Percentiles rank a stretch among this genome's conserved stretches.
Conservation (phyloP, 306 rosid genomes). For the Castanopsis chinensis region DNA sequence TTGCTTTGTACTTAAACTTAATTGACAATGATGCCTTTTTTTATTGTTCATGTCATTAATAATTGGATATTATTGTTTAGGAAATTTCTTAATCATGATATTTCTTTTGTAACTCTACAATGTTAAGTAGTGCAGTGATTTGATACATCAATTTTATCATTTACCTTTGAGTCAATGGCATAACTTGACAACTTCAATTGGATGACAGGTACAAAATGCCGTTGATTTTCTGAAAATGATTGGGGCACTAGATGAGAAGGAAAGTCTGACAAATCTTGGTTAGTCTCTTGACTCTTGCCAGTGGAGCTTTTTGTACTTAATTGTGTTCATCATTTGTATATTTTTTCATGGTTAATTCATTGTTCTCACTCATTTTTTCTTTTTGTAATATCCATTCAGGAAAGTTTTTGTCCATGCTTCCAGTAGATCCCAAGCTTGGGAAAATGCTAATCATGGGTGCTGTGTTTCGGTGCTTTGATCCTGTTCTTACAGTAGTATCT, state of each 20-base stretch:
- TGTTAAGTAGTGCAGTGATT: not conserved
- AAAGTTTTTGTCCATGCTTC: slow-evolving; percentile 84
- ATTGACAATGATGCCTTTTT: not conserved
- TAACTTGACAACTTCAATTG: slow-evolving; percentile 23
- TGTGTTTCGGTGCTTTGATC: slow-evolving; percentile 93
- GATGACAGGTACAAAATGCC: slow-evolving; percentile 89
- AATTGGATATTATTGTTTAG: not conserved
- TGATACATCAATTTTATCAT: not conserved
- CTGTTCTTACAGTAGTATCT: slow-evolving; percentile 89
- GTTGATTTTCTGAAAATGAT: slow-evolving; percentile 84
- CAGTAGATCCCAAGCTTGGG: slow-evolving; percentile 96
- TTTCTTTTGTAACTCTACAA: not conserved
- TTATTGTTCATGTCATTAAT: not conserved
- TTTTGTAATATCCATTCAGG: slow-evolving; percentile 41
- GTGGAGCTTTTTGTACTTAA: slow-evolving; percentile 5
- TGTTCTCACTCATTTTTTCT: slow-evolving; percentile 16
- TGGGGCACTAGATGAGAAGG: slow-evolving; percentile 90
- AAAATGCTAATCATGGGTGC: slow-evolving; percentile 98
- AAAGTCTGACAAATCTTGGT: slow-evolving; percentile 85
- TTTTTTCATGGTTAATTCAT: slow-evolving; percentile 13
- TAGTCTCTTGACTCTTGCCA: slow-evolving; percentile 30
- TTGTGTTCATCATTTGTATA: not conserved
- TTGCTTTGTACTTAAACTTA: not conserved
- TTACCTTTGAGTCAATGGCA: not conserved
- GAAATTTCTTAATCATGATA: not conserved